Evolutionary conservation across 2,329 filamentous ascomycete genomes (phyloP).

Genomic region (Furcasterigmium furcatum): DNA sequence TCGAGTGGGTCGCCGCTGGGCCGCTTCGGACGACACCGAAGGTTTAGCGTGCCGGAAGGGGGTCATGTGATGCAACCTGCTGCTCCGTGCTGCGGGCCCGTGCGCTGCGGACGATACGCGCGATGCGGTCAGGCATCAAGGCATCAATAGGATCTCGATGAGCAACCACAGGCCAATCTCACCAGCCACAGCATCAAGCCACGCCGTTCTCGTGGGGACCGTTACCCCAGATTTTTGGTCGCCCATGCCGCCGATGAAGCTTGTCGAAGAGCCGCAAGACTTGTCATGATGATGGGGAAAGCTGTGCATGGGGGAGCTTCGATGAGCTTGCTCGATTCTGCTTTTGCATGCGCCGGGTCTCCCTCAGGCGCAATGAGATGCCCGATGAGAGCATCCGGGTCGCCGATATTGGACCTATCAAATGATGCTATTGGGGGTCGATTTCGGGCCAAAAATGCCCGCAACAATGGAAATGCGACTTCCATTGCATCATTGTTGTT

Average conservation of each 20-base stretch:
- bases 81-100: too few relatives aligned
- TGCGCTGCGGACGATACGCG: conserved; percentile 5
- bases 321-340: not conserved
- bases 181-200: conserved; percentile 8
- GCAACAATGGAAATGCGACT: not conserved
- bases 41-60: conserved; percentile 8
- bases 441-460: not conserved
- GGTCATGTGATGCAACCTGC: conserved; percentile 2
- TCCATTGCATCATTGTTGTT: not conserved
- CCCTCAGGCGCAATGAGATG: not conserved
- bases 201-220: conserved; percentile 3
- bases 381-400: not conserved
- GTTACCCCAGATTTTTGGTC: conserved; percentile 12
- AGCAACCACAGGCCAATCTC: not conserved
- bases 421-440: not conserved
- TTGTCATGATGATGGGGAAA: conserved; percentile 1
- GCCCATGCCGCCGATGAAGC: conserved; percentile 5
- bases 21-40: conserved; percentile 14
- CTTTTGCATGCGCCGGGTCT: not conserved
- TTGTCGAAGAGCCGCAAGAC: conserved; percentile 6
- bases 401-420: not conserved
- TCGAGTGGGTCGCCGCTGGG: conserved; percentile 6
- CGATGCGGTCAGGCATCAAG: conserved; percentile 7
- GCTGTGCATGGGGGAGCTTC: not conserved
- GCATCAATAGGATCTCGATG: not conserved